Base-by-base conservation (phyloP, 139 green algal genomes). In the Bryopsis sp. region DNA sequence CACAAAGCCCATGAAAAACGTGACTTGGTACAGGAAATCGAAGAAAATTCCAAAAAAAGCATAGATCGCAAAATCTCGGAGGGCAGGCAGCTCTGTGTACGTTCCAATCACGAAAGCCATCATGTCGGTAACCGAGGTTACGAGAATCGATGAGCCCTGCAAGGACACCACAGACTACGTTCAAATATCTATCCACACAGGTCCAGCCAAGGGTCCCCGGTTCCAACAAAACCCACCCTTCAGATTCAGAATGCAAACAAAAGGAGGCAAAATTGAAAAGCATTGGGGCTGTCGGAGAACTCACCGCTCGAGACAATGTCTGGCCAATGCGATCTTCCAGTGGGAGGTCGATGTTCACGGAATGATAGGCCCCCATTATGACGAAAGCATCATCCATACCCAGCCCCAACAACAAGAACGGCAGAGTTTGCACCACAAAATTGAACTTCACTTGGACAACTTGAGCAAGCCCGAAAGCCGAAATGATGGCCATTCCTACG, bases 351-450 rank as follows among this genome's bases (percentile, higher is more conserved):
- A 47, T 46, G 47, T 79, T 39, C 34, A 59, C 62, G 39, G 66
- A 35, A 36, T 80, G 76, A 61, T 79, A 81, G n/a, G 73, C 43
- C 8, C 64, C 66, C 15, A 83, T 43, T 36, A 86, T 74, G 48
- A 86, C 80, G 58, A 84, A 86, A 19, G 72, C 76, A 67, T 81
- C 79, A 57, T 86, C 81, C 5, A 83, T 70, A 43, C 81, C 81
- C 47, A 86, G 72, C 29, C 81, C 78, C 29, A 86, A 50, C 59
- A 86, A 47, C 43, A 86, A 39, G 64, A 86, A 86, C 5, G 81
- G 78, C 24, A 78, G 64, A n/a, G 75, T 64, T 2, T 70, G 72
- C 2, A 70, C 24, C 22, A 75, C 59, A 5, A 67, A 48, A 60
- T 77, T 77, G 48, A 77, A 72, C 64, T 72, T n/a, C 2, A 73